These are phyloP conservation scores for Aspergillus terreus DNA, from an alignment of 2,329 filamentous ascomycete genomes.

Conservation along the genomic window DNA sequence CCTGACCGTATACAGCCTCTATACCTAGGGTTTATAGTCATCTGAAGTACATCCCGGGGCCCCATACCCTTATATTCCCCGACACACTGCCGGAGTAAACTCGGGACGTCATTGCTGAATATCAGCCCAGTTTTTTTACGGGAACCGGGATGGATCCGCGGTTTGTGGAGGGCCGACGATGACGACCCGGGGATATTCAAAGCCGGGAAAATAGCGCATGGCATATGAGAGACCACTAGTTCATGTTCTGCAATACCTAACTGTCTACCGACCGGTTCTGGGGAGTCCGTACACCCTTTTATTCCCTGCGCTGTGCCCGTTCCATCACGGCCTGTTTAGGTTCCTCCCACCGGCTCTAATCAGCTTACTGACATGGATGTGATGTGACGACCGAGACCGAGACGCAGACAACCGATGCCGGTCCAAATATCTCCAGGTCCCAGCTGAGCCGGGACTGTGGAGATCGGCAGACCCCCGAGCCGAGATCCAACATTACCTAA, in stretches of 20 bases:
- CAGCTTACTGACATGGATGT: not conserved
- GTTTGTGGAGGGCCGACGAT: not conserved
- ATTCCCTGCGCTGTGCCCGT: not conserved
- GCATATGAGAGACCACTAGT: not conserved
- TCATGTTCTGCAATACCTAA: not conserved
- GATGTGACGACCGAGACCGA: not conserved
- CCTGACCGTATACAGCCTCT: not conserved
- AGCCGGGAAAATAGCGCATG: not conserved
- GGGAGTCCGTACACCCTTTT: no score
- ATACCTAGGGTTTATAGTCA: not conserved
- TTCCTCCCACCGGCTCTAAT: not conserved
- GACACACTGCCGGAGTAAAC: not conserved
- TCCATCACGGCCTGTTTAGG: not conserved
- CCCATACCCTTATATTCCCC: not conserved
- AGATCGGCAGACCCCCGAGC: not conserved
- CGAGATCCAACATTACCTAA: not conserved
- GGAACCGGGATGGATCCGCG: not conserved
- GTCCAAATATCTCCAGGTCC: not conserved
- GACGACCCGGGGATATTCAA: not conserved
- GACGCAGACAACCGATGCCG: not conserved
- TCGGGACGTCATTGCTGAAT: not conserved
- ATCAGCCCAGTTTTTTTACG: not conserved
- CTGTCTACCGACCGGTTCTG: no score
- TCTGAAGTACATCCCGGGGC: not conserved
- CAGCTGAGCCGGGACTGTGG: not conserved